Conservation (phyloP, 306 rosid genomes). For the Rubus parviflorus region DNA sequence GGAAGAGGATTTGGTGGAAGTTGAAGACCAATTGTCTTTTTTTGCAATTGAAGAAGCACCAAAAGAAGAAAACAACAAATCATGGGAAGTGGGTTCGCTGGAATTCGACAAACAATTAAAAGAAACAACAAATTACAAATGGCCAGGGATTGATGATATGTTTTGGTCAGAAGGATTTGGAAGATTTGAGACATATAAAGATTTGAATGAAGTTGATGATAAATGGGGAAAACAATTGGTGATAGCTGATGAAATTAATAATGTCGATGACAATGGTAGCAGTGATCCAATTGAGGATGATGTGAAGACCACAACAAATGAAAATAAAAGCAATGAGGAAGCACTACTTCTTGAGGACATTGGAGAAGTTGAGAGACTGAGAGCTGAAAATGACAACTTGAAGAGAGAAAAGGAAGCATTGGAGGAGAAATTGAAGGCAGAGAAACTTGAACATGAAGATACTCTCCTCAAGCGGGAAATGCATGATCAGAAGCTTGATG, state of each 20-base stretch:
- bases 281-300: not conserved
- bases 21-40: not conserved
- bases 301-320: not conserved
- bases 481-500: not conserved
- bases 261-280: not conserved
- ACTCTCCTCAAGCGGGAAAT: not conserved
- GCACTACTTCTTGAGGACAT: conserved; percentile 1
- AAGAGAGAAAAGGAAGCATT: conserved; percentile 6
- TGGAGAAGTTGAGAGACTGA: not conserved
- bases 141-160: not conserved
- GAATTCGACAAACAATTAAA: too few relatives aligned
- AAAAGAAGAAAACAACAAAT: not conserved
- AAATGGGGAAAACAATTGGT: not conserved
- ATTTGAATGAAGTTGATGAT: not conserved
- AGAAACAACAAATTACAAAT: too few relatives aligned
- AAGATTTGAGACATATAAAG: too few relatives aligned
- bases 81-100: not conserved
- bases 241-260: not conserved
- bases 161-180: not conserved
- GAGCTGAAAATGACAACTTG: not conserved
- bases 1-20: not conserved
- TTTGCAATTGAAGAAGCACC: not conserved
- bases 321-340: not conserved
- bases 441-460: not conserved
- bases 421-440: not conserved